These are phyloP conservation scores for Populus pruinosa DNA, from an alignment of 345 rosid species.

Conservation along the genomic window DNA sequence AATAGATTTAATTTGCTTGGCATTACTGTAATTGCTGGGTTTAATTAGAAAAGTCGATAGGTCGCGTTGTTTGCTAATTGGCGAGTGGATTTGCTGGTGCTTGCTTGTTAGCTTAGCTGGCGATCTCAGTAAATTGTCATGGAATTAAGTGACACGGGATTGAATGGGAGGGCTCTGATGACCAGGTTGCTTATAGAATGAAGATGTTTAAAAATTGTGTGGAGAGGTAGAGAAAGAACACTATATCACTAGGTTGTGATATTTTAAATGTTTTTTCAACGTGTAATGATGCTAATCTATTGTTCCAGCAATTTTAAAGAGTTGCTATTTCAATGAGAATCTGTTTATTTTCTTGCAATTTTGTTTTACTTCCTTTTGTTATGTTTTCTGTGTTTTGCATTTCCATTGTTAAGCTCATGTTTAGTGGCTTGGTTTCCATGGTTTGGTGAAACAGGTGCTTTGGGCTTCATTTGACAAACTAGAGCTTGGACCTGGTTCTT, in stretches of 20 bases:
- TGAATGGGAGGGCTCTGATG: neutral
- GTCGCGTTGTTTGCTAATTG: neutral
- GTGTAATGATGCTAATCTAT: neutral
- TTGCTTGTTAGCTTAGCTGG: neutral
- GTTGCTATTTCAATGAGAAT: neutral
- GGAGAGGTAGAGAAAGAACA: neutral
- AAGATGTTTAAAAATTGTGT: neutral
- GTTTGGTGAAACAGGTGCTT: constrained; percentile 57
- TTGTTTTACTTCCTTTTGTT: neutral
- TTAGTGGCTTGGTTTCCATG: constrained; percentile 1
- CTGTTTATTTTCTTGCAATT: neutral
- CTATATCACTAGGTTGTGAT: neutral
- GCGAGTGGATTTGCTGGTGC: neutral
- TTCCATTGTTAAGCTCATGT: neutral
- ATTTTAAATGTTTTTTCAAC: neutral
- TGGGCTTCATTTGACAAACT: constrained; percentile 86
- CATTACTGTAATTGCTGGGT: neutral
- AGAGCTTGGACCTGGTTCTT: constrained; percentile 54
- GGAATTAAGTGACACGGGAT: neutral
- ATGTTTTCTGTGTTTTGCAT: neutral
- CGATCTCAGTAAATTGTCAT: neutral
- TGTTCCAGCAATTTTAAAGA: neutral
- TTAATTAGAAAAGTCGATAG: neutral
- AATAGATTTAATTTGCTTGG: neutral
- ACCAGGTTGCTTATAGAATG: neutral